phyloP scores from a whole-genome alignment of 2,329 filamentous ascomycete genomes.

The Nannizziopsis arthrosporioides region DNA sequence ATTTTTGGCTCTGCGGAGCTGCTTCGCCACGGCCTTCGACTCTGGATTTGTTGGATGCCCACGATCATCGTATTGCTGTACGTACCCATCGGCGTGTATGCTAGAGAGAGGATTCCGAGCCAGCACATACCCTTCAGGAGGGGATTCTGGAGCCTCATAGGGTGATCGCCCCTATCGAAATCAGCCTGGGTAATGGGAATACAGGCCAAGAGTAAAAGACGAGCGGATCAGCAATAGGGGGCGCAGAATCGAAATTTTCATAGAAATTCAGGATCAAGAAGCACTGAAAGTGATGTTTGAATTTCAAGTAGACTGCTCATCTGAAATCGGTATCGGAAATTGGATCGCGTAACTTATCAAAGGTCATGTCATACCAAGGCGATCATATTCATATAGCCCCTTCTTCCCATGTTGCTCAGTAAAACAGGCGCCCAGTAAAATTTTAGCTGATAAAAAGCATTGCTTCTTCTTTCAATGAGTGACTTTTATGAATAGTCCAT shows the following conservation, averaged over 20 bases:
- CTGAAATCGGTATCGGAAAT: no score
- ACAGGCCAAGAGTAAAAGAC: no score
- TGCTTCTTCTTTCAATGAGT: no score
- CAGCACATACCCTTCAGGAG: conserved; percentile 15
- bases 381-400: conserved; percentile 35
- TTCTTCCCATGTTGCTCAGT: conserved; percentile 30
- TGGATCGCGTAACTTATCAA: not conserved
- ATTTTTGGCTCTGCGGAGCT: conserved; percentile 39
- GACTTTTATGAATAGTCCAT: no score
- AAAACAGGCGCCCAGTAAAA: no score
- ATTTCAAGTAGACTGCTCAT: no score
- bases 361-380: conserved; percentile 32
- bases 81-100: conserved; percentile 32
- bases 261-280: no score
- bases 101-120: conserved; percentile 17
- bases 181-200: conserved; percentile 15
- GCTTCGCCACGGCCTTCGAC: conserved; percentile 30
- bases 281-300: no score
- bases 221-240: no score
- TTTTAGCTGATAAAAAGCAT: no score
- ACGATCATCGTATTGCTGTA: conserved; percentile 38
- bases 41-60: conserved; percentile 38
- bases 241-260: no score
- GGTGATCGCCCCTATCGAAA: conserved; percentile 34
- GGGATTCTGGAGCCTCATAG: conserved; percentile 32